Conservation (phyloP, 78 protist genomes). For the Dictyostelium brefeldianum region DNA sequence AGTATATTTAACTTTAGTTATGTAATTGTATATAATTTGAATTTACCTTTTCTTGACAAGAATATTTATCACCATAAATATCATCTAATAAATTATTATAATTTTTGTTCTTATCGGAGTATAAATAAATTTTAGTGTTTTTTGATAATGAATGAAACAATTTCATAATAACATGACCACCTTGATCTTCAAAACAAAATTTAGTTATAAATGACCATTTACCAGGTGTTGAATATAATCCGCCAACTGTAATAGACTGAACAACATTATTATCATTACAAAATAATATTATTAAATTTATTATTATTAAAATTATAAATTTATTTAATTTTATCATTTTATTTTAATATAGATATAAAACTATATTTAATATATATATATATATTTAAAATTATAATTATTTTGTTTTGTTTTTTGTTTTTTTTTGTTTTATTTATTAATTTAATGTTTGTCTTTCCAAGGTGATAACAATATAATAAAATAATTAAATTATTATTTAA, state of each 20-base stretch:
- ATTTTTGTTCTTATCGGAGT: not conserved
- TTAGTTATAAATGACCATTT: constrained; percentile 14
- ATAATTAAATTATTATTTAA: too few relatives aligned
- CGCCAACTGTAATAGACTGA: not conserved
- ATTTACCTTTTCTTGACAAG: constrained; percentile 24
- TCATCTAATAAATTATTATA: constrained; percentile 7
- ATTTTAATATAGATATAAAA: not conserved
- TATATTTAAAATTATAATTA: too few relatives aligned
- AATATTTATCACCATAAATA: constrained; percentile 12
- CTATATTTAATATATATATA: not conserved
- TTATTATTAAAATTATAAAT: not conserved
- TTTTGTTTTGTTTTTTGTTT: too few relatives aligned
- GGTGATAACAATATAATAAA: too few relatives aligned
- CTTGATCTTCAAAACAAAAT: constrained; percentile 15
- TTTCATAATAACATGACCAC: constrained; percentile 1
- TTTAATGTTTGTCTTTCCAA: too few relatives aligned
- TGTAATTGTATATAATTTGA: not conserved
- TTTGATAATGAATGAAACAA: constrained; percentile 1
- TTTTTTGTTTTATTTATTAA: too few relatives aligned
- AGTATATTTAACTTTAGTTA: too few relatives aligned
- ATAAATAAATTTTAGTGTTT: not conserved
- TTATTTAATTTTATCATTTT: not conserved
- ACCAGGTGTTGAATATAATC: constrained; percentile 16
- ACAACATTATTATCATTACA: not conserved
- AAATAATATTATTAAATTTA: not conserved